Conservation (phyloP, 805 yeast species). For the Torulaspora gathmanii region DNA sequence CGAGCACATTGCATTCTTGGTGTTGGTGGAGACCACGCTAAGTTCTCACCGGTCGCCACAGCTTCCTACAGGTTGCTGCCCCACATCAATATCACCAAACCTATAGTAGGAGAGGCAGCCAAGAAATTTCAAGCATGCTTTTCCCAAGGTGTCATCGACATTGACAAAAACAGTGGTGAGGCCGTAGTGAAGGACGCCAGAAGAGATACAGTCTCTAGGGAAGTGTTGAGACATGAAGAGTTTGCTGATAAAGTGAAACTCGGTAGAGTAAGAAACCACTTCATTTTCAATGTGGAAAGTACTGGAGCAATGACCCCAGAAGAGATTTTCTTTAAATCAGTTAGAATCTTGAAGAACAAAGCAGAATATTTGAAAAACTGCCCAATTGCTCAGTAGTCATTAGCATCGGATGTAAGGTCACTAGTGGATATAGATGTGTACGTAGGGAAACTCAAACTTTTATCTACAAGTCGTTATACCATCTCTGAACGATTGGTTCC, state of each 20-base stretch:
- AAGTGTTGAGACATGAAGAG: conserved; percentile 89
- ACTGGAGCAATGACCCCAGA: conserved; percentile 97
- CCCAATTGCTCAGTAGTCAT: conserved; percentile 56
- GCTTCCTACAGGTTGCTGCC: conserved; percentile 95
- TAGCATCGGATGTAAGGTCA: conserved; percentile 6
- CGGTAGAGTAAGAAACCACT: conserved; percentile 89
- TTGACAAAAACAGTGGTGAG: conserved; percentile 51
- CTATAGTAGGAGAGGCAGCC: conserved; percentile 75
- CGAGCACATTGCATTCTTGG: conserved; percentile 90
- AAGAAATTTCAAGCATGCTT: conserved; percentile 80
- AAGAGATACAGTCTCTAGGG: conserved; percentile 94
- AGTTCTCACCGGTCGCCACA: conserved; percentile 94
- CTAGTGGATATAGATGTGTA: conserved; percentile 2
- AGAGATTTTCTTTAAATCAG: conserved; percentile 88
- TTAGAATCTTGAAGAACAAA: conserved; percentile 79
- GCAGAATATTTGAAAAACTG: conserved; percentile 74
- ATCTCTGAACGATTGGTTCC: background rate
- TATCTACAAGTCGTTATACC: conserved; percentile 2
- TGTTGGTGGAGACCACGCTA: conserved; percentile 92
- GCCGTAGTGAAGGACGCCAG: conserved; percentile 87
- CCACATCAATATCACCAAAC: conserved; percentile 66
- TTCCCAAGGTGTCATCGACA: conserved; percentile 86
- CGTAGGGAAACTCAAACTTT: conserved; percentile 1
- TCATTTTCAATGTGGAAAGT: conserved; percentile 89
- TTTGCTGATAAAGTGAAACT: conserved; percentile 83